These are phyloP conservation scores for Thelonectria blattea DNA, from an alignment of 2,329 filamentous ascomycete species.

Conservation along the genomic window DNA sequence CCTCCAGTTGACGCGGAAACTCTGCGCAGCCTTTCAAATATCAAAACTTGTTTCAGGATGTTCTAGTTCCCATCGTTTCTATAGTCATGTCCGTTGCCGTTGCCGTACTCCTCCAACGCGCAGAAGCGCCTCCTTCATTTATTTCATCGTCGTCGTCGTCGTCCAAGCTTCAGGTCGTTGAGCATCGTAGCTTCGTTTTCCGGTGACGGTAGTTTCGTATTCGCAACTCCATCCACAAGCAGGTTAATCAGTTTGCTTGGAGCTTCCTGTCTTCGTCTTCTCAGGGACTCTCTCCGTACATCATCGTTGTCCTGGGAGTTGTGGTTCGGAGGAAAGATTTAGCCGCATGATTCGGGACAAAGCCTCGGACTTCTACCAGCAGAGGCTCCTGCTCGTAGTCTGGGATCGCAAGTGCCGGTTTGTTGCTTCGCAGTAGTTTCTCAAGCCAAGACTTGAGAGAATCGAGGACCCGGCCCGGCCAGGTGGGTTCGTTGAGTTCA, in stretches of 20 bases:
- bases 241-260: not conserved
- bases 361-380: constrained; percentile 20
- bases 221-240: not conserved
- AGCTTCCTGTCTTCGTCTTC: not conserved
- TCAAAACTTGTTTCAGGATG: not conserved
- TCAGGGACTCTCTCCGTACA: constrained; percentile 39
- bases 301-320: constrained; percentile 47
- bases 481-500: not conserved
- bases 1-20: not conserved
- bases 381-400: constrained; percentile 35
- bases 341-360: constrained; percentile 50
- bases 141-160: not conserved
- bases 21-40: not conserved
- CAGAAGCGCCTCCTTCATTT: not conserved
- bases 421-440: not conserved
- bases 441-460: constrained; percentile 26
- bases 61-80: not conserved
- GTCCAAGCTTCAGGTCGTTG: not conserved
- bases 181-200: not conserved
- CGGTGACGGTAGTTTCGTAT: not conserved
- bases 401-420: not conserved
- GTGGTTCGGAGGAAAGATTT: constrained; percentile 50
- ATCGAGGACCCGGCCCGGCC: constrained; percentile 22
- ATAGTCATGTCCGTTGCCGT: not conserved
- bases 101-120: not conserved